Conservation (phyloP, 179 eudicot genomes). For the Silene vulgaris region DNA sequence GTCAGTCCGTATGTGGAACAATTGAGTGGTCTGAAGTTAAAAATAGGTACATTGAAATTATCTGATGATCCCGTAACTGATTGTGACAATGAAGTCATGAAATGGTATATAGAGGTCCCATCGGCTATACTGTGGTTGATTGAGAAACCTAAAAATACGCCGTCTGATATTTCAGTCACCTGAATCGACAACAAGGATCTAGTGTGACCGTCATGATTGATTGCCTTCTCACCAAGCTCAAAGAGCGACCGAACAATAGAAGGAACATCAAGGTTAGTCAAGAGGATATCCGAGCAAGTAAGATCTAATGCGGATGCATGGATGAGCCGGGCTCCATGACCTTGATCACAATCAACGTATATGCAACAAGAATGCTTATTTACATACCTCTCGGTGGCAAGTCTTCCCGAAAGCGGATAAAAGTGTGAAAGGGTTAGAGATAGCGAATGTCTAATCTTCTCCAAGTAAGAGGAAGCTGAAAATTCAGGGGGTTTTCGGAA, state of each 20-base stretch:
- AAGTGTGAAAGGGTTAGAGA: constrained; percentile 9
- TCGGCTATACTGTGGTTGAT: constrained; percentile 8
- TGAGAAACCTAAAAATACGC: background rate
- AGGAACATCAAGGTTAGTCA: background rate
- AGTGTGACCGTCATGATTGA: constrained; percentile 8
- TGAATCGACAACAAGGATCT: constrained; percentile 6
- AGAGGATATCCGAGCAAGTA: background rate
- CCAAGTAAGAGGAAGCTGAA: too few species aligned
- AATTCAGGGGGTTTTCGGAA: too few species aligned
- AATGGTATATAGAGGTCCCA: background rate
- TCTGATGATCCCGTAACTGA: constrained; percentile 3
- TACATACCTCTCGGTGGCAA: background rate
- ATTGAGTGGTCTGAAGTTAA: background rate
- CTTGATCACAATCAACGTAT: constrained; percentile 1
- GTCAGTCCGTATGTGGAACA: background rate
- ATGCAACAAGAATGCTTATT: constrained; percentile 11
- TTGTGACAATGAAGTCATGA: constrained; percentile 2
- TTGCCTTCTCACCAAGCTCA: constrained; percentile 10
- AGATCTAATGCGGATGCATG: background rate
- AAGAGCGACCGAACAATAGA: background rate
- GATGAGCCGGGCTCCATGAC: constrained; percentile 10
- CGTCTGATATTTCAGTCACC: constrained; percentile 3
- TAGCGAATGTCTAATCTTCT: background rate
- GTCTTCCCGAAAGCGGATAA: constrained; percentile 9
- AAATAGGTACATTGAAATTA: background rate